Percentiles rank a stretch among this genome's conserved stretches.
Evolutionary conservation across 1,284 basidiomycete species (phyloP).

Genomic region (Malassezia sp.): DNA sequence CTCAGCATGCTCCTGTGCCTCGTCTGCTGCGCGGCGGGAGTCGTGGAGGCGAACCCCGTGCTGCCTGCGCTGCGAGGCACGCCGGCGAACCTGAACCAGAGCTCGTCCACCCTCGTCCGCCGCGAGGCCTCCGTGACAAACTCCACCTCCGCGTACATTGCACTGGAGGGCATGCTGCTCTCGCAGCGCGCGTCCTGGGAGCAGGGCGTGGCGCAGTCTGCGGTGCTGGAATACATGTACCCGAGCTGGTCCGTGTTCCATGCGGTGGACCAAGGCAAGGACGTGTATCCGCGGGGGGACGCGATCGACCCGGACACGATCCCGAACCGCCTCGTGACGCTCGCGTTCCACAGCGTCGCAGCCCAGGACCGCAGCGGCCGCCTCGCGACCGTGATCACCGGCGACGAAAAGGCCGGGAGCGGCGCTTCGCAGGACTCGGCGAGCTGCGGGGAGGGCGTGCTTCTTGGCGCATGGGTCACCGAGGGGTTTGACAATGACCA

Average conservation of each 20-base stretch:
- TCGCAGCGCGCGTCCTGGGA: slow-evolving; percentile 41
- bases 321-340: slow-evolving; percentile 23
- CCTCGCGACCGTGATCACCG: slow-evolving; percentile 33
- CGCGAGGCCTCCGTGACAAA: too few relatives aligned
- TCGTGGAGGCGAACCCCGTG: background rate
- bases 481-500: slow-evolving; percentile 29
- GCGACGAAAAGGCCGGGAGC: slow-evolving; percentile 25
- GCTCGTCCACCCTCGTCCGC: background rate
- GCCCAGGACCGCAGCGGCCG: slow-evolving; percentile 30
- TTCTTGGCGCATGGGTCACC: slow-evolving; percentile 29
- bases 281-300: slow-evolving; percentile 3
- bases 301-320: background rate
- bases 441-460: slow-evolving; percentile 30
- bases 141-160: slow-evolving; percentile 26
- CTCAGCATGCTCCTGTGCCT: slow-evolving; percentile 4
- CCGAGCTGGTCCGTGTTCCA: slow-evolving; percentile 31
- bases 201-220: slow-evolving; percentile 35
- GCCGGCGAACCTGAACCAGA: background rate
- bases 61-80: background rate
- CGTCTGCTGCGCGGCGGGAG: background rate
- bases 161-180: slow-evolving; percentile 26
- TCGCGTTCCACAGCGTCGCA: slow-evolving; percentile 29
- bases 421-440: slow-evolving; percentile 40
- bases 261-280: background rate
- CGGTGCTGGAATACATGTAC: slow-evolving; percentile 35